Percentiles rank a stretch among this genome's conserved stretches.
Conservation (phyloP, 2,329 filamentous ascomycete genomes). For the Calonectria honghensis region DNA sequence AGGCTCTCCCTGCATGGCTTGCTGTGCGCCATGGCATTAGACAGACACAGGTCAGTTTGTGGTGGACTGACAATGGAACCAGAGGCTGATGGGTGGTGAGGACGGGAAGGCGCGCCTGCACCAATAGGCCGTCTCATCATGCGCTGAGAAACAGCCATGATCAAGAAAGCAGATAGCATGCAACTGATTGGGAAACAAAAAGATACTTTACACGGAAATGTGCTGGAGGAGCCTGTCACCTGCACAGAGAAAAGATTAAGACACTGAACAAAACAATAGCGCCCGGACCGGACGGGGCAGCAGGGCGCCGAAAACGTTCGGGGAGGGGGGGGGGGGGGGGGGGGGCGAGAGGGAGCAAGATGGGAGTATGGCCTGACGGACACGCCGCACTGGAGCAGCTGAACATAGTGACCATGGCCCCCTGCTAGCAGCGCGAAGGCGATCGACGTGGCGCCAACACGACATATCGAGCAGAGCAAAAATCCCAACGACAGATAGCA, state of each 20-base stretch:
- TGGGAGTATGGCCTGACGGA: constrained; percentile 27
- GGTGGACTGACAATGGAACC: constrained; percentile 14
- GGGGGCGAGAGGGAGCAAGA: constrained; percentile 12
- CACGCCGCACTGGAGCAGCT: constrained; percentile 31
- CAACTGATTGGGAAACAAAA: not conserved
- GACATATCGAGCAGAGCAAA: constrained; percentile 24
- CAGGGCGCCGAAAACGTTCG: constrained; percentile 34
- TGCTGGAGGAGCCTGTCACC: constrained; percentile 21
- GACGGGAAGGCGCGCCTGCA: not conserved
- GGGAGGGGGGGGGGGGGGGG: constrained; percentile 25
- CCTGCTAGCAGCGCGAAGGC: constrained; percentile 40
- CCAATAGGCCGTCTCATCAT: not conserved
- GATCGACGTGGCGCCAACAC: constrained; percentile 48
- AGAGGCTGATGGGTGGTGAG: not conserved
- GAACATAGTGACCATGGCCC: constrained; percentile 35
- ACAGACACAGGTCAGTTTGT: constrained; percentile 26
- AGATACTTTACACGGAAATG: constrained; percentile 18
- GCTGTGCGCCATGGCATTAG: constrained; percentile 42
- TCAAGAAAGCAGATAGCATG: not conserved
- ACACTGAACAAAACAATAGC: constrained; percentile 25
- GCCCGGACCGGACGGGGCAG: constrained; percentile 15
- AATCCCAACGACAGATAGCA: constrained; percentile 14
- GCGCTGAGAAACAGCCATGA: not conserved
- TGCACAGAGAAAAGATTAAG: constrained; percentile 16
- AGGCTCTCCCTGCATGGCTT: constrained; percentile 50